Conservation (phyloP, 2,329 filamentous ascomycete species). For the Talaromyces sp. region DNA sequence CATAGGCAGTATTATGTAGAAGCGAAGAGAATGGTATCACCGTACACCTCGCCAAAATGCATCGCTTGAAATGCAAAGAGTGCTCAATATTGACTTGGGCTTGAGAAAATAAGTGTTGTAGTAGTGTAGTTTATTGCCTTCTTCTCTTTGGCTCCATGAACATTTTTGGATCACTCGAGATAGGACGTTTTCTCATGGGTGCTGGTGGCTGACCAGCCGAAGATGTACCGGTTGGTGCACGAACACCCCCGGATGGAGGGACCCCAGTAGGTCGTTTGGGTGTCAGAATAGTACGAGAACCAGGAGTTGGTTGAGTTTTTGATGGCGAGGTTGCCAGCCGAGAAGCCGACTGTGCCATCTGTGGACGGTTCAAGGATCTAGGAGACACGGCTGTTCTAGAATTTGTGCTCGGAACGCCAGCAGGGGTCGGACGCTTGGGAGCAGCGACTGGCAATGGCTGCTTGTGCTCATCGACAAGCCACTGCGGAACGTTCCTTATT, state of each 20-base stretch:
- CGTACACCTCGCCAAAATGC: neutral
- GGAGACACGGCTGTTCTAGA: neutral
- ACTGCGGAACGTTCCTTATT: constrained; percentile 34
- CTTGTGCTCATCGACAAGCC: constrained; percentile 38
- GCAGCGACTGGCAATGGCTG: constrained; percentile 16
- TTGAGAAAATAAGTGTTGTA: neutral
- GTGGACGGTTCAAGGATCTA: neutral
- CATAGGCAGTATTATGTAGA: neutral
- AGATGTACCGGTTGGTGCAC: neutral
- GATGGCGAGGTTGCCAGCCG: neutral
- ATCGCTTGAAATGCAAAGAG: neutral
- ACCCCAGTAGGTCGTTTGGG: neutral
- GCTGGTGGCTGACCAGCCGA: neutral
- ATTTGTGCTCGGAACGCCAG: neutral
- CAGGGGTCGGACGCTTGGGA: neutral
- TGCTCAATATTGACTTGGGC: neutral
- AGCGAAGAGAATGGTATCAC: neutral
- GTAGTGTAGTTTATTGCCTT: neutral
- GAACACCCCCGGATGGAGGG: neutral
- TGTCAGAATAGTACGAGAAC: constrained; percentile 1
- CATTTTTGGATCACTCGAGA: constrained; percentile 16
- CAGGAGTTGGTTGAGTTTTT: neutral
- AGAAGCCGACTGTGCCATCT: neutral
- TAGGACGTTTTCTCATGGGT: constrained; percentile 3
- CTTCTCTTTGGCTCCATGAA: constrained; percentile 18